Evolutionary conservation across 2,329 filamentous ascomycete genomes (phyloP), one percentile per base, ranked within the genome.

Genomic region (Epichloe uncinata): DNA sequence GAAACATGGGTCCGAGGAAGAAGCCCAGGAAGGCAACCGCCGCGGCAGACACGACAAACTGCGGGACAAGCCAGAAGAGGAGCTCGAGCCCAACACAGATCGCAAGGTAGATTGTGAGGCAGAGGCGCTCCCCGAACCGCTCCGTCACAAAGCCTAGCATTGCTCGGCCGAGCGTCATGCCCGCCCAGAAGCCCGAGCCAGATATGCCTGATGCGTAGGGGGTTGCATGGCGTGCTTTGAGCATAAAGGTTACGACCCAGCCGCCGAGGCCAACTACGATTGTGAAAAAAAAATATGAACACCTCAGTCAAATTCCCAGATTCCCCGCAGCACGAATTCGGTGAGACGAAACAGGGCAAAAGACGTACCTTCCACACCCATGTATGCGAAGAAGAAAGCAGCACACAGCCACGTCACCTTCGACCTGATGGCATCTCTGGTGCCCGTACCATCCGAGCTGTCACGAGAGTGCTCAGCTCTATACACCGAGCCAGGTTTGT

Each of bases 201-300:
- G 79, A 80, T 65, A 87, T 82, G 26, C 85, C 85, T n/a, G 81
- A 81, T 0, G 79, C 77, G 56, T 87, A 87, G 0, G 77, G 77
- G 2, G 68, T 73, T 1, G 79, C 84, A 5, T 81, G 67, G 13
- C 86, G 76, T 9, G 87, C 80, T 12, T 77, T 75, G 5, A 87
- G 78, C 84, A 90, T 89, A 62, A 90, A 89, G 0, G 81, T 82
- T 35, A 87, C 82, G 35, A 90, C 81, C 86, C 86, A 91, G 4
- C 86, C 86, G 20, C 84, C 84, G 1, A 88, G 72, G 0, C 80
- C 81, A 46, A 85, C 68, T 70, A 8, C 30, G 8, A 30, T 30
- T 9, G 26, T 30, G 3, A 30, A 4, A 7, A 22, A 26, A 9
- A 9, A 30, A 26, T 8, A 3, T 26, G 26, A 26, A 8, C 26